Evolutionary conservation across 306 rosid species (phyloP), one percentile per base, ranked within the genome.

Genomic region (Biancaea sappan): DNA sequence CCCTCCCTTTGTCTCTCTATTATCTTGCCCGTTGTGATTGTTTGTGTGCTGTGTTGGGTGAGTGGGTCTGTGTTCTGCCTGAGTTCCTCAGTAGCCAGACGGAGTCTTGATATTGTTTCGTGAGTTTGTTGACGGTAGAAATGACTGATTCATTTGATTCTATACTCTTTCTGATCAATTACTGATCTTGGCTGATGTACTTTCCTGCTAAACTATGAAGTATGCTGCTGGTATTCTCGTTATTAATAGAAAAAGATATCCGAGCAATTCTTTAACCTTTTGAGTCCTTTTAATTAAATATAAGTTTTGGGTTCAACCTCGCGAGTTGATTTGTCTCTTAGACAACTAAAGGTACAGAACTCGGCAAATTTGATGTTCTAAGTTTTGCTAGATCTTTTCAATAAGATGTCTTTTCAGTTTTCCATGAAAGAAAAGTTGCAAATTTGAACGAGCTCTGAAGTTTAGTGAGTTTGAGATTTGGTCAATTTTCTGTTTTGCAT

Each of bases 231-330:
- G 21, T 29, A 52, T 61, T 26, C 11, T 79, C 25, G 54, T 52
- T 35, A 2, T 76, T 72, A 18, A 15, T 13, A n/a, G 52, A 64
- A 59, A 60, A 61, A 59, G 53, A 60, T 47, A 59, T 63, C 64
- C 60, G 62, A 76, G 31, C 66, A 63, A 22, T 73, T 61, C 60
- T 31, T 72, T 43, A 48, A 35, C 65, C 48, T 46, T 53, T 28
- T 28, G 46, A 25, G 48, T 47, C 11, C 77, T 58, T 31, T 64
- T 1, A 38, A 60, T 37, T 66, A 7, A 51, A 50, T 65, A 34
- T 2, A 59, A 76, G 69, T 60, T 32, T 59, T 75, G 38, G 68
- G 46, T n/a, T 56, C 46, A 58, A 52, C 41, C n/a, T 37, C 8
- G 48, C 24, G 47, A 18, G 52, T 60, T 71, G 44, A 24, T 75